Evolutionary conservation across 108 stramenopile genomes (phyloP).

Genomic region (Cyclotella sp.): DNA sequence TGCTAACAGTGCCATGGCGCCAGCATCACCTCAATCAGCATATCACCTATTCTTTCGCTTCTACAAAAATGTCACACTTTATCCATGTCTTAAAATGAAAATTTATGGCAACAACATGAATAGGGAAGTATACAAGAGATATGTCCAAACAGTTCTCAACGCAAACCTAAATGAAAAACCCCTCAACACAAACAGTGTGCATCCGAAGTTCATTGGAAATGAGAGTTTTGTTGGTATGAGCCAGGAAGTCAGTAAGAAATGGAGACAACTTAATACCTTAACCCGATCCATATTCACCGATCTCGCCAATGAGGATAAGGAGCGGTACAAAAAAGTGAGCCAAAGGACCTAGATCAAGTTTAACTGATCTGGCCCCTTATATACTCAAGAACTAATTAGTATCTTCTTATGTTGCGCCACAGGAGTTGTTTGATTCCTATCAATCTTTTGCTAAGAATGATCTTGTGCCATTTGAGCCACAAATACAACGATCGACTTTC

Average conservation of each 20-base stretch:
- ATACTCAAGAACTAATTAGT: background rate
- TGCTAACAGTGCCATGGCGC: no score
- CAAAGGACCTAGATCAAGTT: no score
- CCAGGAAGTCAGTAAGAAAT: background rate
- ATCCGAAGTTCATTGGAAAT: conserved; percentile 7
- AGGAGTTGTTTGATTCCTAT: conserved; percentile 4
- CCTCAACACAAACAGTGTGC: background rate
- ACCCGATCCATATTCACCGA: conserved; percentile 3
- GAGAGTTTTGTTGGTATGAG: conserved; percentile 9
- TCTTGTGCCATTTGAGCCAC: background rate
- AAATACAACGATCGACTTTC: no score
- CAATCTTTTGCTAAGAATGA: background rate
- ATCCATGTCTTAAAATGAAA: background rate
- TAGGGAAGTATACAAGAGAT: background rate
- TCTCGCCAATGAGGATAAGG: conserved; percentile 7
- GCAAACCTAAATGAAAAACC: background rate
- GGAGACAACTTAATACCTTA: conserved; percentile 3
- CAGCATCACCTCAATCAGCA: conserved; percentile 7
- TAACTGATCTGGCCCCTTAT: background rate
- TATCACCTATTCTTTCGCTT: background rate
- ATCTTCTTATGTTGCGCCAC: background rate
- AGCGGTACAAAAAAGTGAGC: conserved; percentile 18
- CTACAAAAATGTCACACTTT: background rate
- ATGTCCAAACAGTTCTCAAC: background rate
- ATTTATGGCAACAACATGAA: background rate